Evolutionary conservation across 1,284 basidiomycete genomes (phyloP), one percentile per base, ranked within the genome.

Genomic region (Chalciporus sp.): DNA sequence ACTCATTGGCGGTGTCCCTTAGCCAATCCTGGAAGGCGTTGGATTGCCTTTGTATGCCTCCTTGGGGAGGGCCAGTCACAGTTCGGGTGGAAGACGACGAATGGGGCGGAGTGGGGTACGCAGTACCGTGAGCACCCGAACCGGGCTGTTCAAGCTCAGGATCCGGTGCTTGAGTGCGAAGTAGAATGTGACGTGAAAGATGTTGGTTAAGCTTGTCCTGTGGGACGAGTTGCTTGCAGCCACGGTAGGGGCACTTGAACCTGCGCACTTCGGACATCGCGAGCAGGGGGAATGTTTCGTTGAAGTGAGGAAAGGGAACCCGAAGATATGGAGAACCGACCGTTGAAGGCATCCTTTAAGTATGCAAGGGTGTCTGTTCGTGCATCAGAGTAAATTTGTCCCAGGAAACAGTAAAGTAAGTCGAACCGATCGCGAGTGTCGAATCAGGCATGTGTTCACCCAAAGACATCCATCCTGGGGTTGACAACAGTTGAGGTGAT

Each of bases 1-100:
- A 29, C 37, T 37, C 10, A 23, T 16, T 10, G n/a, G 42, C 31
- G 23, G 19, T 37, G 12, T 59, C 49, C 28, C 42, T 10, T 33
- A 47, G 17, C 66, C 64, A 65, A 3, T 33, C 8, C 26, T 59
- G 50, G 33, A 69, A 68, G 16, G 41, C 5, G 44, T 27, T 52
- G 9, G 17, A 37, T 41, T 12, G 23, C 23, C 23, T 23, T 23
- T 23, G 23, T 23, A 6, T 23, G 39, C 9, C 9, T 3, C 40
- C 7, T 43, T 5, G 14, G 14, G 17, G 6, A 20, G 52, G 44
- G 11, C 7, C 35, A 43, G 31, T 42, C 16, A 39, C 54, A 31
- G 12, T 26, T 1, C 14, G 16, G 10, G 17, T 27, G 29, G 12
- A 37, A 40, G 35, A 19, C 50, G 26, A 26, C 10, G 40, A 45